A percentile compares a stretch with the other conserved stretches of the same genome.
These are phyloP conservation scores for Trichosanthes cucumerina DNA, from an alignment of 306 rosid species.

Conservation along the genomic window DNA sequence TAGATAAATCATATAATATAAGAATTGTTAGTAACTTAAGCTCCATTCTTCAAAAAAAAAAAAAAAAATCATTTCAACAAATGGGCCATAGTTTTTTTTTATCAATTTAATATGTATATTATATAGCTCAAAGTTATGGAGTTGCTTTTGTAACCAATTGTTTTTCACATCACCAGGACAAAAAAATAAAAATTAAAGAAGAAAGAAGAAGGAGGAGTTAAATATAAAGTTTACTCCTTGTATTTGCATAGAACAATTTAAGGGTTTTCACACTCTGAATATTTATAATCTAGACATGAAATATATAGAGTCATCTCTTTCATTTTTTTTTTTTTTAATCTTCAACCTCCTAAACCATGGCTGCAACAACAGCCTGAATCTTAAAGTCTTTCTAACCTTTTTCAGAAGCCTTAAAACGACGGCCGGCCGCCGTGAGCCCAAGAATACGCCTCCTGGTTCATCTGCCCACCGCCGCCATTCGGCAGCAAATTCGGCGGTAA, in stretches of 20 bases:
- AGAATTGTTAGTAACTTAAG: background rate
- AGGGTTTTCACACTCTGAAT: background rate
- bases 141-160: background rate
- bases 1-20: background rate
- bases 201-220: background rate
- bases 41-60: background rate
- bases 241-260: slow-evolving; percentile 4
- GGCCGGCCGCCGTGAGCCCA: slow-evolving; percentile 65
- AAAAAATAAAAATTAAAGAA: background rate
- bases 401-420: slow-evolving; percentile 19
- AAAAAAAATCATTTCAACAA: background rate
- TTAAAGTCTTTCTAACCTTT: background rate
- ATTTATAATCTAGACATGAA: background rate
- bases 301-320: background rate
- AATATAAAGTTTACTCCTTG: background rate
- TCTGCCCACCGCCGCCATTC: slow-evolving; percentile 44
- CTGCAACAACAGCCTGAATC: background rate
- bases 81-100: background rate
- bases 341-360: background rate
- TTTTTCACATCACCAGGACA: background rate
- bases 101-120: background rate
- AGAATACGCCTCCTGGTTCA: slow-evolving; percentile 58
- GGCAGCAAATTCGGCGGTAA: slow-evolving; percentile 33
- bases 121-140: background rate
- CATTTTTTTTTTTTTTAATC: background rate